These are phyloP conservation scores for Loxodes magnus DNA, from an alignment of 73 alveolate species.

Conservation along the genomic window DNA sequence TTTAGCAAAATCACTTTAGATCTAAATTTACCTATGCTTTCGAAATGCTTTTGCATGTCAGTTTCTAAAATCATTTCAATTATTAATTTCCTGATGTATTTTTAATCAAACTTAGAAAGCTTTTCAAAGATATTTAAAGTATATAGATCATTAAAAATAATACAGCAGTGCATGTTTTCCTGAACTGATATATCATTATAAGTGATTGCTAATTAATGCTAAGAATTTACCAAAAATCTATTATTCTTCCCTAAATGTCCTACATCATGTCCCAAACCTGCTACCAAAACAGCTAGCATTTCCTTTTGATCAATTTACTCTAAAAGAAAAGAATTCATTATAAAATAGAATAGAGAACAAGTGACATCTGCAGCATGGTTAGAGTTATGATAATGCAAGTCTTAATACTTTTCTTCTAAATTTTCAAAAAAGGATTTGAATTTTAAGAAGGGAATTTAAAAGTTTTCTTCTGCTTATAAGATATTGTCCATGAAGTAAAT, in stretches of 20 bases:
- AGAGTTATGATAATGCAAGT: constrained; percentile 4
- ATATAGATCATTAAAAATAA: constrained; percentile 4
- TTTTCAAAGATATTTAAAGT: constrained; percentile 4
- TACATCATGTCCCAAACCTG: background rate
- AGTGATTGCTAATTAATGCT: constrained; percentile 2
- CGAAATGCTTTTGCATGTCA: constrained; percentile 17
- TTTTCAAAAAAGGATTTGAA: constrained; percentile 22
- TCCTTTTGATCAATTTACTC: background rate
- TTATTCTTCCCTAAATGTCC: background rate
- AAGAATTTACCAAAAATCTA: background rate
- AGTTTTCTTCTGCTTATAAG: no score
- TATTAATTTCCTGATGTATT: constrained; percentile 12
- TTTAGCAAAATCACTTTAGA: background rate
- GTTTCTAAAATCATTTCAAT: constrained; percentile 19
- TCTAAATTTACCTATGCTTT: constrained; percentile 9
- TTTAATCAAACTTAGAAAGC: constrained; percentile 3
- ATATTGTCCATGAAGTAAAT: no score
- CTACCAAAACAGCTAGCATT: background rate
- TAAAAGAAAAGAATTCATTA: background rate
- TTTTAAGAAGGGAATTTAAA: no score
- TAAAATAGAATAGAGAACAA: background rate
- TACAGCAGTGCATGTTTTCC: constrained; percentile 17
- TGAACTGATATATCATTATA: constrained; percentile 20
- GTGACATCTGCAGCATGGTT: constrained; percentile 2
- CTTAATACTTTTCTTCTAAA: constrained; percentile 21